Evolutionary conservation across 2,329 filamentous ascomycete species (phyloP).

Genomic region (Colletotrichum australisinense): DNA sequence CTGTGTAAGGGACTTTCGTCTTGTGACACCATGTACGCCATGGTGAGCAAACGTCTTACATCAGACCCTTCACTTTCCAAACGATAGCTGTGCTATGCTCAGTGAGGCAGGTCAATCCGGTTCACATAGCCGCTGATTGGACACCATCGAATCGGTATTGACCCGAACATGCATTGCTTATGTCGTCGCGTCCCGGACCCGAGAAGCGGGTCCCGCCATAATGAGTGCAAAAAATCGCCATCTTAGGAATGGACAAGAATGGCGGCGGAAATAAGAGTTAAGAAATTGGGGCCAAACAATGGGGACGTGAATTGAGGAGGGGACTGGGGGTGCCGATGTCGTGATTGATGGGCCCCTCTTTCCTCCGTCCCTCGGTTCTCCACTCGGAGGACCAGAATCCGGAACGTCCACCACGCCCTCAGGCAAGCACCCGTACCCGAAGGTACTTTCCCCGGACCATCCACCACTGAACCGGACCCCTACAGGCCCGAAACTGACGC

Average conservation of each 20-base stretch:
- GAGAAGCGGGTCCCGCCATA: neutral
- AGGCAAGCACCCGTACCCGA: neutral
- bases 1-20: neutral
- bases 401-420: neutral
- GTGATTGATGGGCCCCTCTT: neutral
- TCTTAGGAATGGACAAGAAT: neutral
- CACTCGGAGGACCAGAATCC: neutral
- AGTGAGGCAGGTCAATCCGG: neutral
- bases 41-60: neutral
- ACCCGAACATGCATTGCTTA: neutral
- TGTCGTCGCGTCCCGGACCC: neutral
- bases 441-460: neutral
- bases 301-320: neutral
- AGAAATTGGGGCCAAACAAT: neutral
- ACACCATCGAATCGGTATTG: neutral
- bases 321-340: neutral
- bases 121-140: neutral
- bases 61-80: neutral
- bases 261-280: neutral
- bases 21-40: neutral
- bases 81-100: neutral
- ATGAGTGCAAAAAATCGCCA: neutral
- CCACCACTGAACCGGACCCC: neutral
- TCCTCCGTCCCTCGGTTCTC: neutral
- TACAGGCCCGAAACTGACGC: neutral